Base-by-base conservation (phyloP, 108 stramenopile genomes). In the Aureococcus anophagefferens region DNA sequence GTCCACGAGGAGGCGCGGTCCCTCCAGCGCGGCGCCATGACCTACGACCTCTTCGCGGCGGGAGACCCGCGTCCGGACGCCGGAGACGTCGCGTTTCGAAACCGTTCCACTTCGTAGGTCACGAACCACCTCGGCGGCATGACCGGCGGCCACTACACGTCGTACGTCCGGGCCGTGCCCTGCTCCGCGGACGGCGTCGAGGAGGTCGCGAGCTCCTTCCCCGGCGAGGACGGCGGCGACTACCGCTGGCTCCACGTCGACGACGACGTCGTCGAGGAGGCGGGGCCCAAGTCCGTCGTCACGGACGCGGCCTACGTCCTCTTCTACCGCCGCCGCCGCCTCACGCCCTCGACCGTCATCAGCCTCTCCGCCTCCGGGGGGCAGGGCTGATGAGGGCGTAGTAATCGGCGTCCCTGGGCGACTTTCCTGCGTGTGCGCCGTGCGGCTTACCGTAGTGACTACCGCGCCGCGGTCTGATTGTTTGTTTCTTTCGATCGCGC, bases 61-160 rank as follows among this genome's bases (percentile, higher is more conserved):
- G 78, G n/a, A n/a, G n/a, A n/a, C 30, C 67, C 81, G 44, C 63
- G 74, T 14, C 73, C 72, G 18, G 34, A 69, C 15, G 66, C 74
- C 33, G 74, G 76, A 62, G 90, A 91, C 17, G 46, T n/a, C 37
- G 64, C 77, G 13, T 79, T 72, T 70, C 73, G 88, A 13, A 96
- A 96, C 77, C 94, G 96, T 74, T 78, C 95, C 46, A 85, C 92
- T 74, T 94, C 89, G n/a, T n/a, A n/a, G 30, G 95, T 98, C 30
- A 77, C 92, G 35, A 96, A 96, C 84, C 98, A 98, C 77, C 84
- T 93, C 72, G 98, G 98, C 25, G 88, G 94, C 16, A 90, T 96
- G 83, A 90, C 88, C 0, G 92, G 94, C 30, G 98, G 98, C 1
- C 98, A 98, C 79, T 98, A 98, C 73, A 91, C 95, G n/a, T 91